Percentiles rank a stretch among this genome's conserved stretches.
phyloP scores from a whole-genome alignment of 352 stramenopile genomes.

The Aphanomyces euteiches region DNA sequence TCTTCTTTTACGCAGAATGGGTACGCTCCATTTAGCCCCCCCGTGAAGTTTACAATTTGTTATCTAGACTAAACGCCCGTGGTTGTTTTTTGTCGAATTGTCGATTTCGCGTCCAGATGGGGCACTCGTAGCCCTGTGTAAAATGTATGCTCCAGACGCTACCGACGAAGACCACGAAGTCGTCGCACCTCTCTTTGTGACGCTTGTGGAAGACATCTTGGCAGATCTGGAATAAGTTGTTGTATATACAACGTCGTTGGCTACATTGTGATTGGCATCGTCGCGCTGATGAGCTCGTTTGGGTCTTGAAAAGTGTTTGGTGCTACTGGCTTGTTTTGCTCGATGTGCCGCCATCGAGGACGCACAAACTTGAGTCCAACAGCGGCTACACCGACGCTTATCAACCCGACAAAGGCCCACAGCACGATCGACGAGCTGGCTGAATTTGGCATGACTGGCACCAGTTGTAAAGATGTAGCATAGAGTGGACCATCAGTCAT shows the following conservation, averaged over 20 bases:
- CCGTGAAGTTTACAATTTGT: neutral
- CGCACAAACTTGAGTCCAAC: conserved; percentile 30
- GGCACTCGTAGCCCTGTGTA: conserved; percentile 67
- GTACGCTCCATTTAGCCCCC: conserved; percentile 33
- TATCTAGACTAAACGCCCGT: conserved; percentile 61
- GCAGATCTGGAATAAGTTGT: conserved; percentile 50
- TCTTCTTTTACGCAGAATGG: conserved; percentile 86
- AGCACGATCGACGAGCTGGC: conserved; percentile 48
- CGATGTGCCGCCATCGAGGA: neutral
- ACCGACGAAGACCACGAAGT: conserved; percentile 58
- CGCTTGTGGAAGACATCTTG: conserved; percentile 75
- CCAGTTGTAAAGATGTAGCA: conserved; percentile 41
- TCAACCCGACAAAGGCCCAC: conserved; percentile 63
- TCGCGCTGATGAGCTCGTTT: conserved; percentile 13
- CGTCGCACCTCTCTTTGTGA: conserved; percentile 81
- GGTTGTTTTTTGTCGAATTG: conserved; percentile 79
- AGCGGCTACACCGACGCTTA: conserved; percentile 36
- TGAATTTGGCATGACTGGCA: conserved; percentile 42
- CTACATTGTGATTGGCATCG: conserved; percentile 1
- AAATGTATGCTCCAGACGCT: conserved; percentile 45
- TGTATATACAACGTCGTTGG: neutral
- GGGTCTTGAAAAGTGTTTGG: neutral
- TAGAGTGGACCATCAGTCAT: conserved; percentile 47
- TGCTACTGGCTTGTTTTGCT: neutral
- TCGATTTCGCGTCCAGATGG: conserved; percentile 61